Conservation (phyloP, 2,329 filamentous ascomycete genomes). For the Aspergillus persii region DNA sequence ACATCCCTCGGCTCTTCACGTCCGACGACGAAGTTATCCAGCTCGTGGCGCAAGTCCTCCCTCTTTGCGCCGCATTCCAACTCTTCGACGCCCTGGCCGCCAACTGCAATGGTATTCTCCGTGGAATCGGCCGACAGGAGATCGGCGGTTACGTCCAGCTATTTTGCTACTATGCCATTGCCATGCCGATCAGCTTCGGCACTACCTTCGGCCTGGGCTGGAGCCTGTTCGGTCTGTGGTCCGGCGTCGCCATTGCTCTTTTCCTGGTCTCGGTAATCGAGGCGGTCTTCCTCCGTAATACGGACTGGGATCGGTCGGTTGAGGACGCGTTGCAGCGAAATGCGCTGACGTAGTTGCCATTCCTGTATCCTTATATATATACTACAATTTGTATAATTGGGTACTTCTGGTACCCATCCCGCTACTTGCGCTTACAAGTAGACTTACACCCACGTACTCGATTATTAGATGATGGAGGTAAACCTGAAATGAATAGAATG, state of each 20-base stretch:
- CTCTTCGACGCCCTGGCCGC: constrained; percentile 79
- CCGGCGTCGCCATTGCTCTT: constrained; percentile 71
- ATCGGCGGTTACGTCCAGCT: constrained; percentile 88
- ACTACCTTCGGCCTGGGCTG: constrained; percentile 74
- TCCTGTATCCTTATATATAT: too few relatives aligned
- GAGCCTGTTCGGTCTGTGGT: constrained; percentile 80
- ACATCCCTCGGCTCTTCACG: constrained; percentile 78
- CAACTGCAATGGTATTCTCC: constrained; percentile 77
- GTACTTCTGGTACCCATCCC: too few relatives aligned
- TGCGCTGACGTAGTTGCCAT: constrained; percentile 13
- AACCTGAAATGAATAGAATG: too few relatives aligned
- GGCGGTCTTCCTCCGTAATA: constrained; percentile 54
- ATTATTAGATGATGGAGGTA: too few relatives aligned
- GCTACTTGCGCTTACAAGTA: too few relatives aligned
- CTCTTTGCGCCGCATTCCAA: constrained; percentile 83
- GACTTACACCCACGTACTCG: too few relatives aligned
- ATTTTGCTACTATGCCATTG: constrained; percentile 80
- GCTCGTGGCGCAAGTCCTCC: constrained; percentile 68
- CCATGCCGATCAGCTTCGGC: constrained; percentile 77
- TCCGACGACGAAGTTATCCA: constrained; percentile 66
- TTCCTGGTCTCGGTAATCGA: constrained; percentile 56
- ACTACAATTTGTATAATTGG: too few relatives aligned
- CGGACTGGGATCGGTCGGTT: constrained; percentile 59
- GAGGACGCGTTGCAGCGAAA: constrained; percentile 61
- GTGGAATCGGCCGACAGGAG: constrained; percentile 83